phyloP scores from a whole-genome alignment of 1,139 yeast species.

The Hansenula sp. region DNA sequence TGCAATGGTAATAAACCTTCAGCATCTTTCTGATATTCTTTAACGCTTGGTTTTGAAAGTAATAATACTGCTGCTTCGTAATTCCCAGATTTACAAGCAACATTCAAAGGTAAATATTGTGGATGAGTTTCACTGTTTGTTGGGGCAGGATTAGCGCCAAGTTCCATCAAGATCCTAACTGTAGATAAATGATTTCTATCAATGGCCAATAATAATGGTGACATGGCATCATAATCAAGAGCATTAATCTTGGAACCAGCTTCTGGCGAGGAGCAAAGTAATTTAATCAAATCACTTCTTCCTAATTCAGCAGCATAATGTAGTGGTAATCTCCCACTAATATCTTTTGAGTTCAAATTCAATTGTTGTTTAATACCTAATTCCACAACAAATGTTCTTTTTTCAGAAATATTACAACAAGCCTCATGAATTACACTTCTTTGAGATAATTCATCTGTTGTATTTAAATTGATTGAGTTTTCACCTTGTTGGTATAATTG shows the following conservation, averaged over 20 bases:
- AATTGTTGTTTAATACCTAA: constrained; percentile 18
- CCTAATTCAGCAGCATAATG: constrained; percentile 84
- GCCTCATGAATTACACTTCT: constrained; percentile 36
- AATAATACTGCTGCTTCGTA: constrained; percentile 57
- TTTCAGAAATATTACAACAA: constrained; percentile 29
- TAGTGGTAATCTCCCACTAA: constrained; percentile 77
- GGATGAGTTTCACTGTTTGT: constrained; percentile 43
- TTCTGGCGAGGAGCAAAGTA: constrained; percentile 28
- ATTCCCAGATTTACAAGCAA: constrained; percentile 87
- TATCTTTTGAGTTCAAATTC: constrained; percentile 37
- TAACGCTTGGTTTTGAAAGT: constrained; percentile 28
- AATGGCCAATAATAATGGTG: constrained; percentile 80
- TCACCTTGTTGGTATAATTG: constrained; percentile 33
- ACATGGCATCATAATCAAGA: constrained; percentile 69
- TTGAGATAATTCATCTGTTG: constrained; percentile 37
- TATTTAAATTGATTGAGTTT: constrained; percentile 31
- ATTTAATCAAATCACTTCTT: constrained; percentile 48
- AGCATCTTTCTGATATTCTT: constrained; percentile 57
- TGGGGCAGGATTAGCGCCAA: constrained; percentile 59
- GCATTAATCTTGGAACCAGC: constrained; percentile 20
- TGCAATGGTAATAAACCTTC: constrained; percentile 90
- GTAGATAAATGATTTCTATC: constrained; percentile 60
- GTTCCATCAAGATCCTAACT: constrained; percentile 33
- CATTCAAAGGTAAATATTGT: constrained; percentile 77
- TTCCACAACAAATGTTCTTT: constrained; percentile 30